A percentile compares a stretch with the other conserved stretches of the same genome.
Evolutionary conservation across 805 yeast genomes (phyloP).

Genomic region (Ogataea allantospora): DNA sequence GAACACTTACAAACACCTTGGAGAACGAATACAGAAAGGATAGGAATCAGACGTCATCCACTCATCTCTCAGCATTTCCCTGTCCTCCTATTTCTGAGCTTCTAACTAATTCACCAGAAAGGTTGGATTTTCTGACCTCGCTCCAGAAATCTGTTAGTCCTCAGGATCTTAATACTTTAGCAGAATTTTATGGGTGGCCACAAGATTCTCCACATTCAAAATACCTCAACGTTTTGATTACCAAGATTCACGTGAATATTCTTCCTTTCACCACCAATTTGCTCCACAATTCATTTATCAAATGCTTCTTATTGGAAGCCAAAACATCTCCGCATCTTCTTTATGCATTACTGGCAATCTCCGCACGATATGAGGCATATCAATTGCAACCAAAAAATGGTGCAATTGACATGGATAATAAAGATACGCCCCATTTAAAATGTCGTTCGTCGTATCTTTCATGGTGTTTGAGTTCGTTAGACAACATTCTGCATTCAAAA

Average conservation of each 20-base stretch:
- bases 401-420: conserved; percentile 13
- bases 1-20: conserved; percentile 6
- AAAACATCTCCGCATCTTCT: conserved; percentile 58
- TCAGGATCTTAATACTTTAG: conserved; percentile 26
- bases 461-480: conserved; percentile 60
- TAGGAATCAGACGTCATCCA: neutral
- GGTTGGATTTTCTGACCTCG: conserved; percentile 29
- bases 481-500: conserved; percentile 45
- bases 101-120: conserved; percentile 14
- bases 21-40: conserved; percentile 3
- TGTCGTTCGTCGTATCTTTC: conserved; percentile 61
- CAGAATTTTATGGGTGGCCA: conserved; percentile 33
- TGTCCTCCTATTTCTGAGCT: conserved; percentile 21
- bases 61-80: conserved; percentile 23
- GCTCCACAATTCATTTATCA: conserved; percentile 33
- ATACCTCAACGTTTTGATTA: conserved; percentile 34
- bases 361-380: conserved; percentile 53
- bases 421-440: conserved; percentile 48
- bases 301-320: conserved; percentile 32
- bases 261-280: conserved; percentile 37
- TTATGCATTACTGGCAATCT: conserved; percentile 70
- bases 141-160: conserved; percentile 30
- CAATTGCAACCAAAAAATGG: conserved; percentile 26
- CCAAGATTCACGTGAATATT: conserved; percentile 35
- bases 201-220: conserved; percentile 32